phyloP scores from a whole-genome alignment of 257 asterid species.

The Misopates orontium region DNA sequence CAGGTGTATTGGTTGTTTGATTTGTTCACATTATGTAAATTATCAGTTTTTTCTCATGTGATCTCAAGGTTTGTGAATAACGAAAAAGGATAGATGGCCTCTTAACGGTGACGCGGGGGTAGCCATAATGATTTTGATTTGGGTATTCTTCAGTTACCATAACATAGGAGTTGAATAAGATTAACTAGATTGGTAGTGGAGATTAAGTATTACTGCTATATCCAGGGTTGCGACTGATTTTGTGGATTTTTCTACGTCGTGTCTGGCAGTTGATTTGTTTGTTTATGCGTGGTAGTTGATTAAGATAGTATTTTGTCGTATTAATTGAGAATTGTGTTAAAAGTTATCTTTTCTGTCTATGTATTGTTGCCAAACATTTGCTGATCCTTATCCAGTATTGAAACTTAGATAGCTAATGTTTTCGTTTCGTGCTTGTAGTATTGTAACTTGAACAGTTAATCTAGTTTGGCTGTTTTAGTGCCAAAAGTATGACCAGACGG shows the following conservation, averaged over 20 bases:
- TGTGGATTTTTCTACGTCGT: too few relatives aligned
- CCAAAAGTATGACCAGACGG: background rate
- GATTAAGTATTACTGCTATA: constrained; percentile 56
- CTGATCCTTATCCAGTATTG: background rate
- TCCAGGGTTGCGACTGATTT: too few relatives aligned
- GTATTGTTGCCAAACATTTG: background rate
- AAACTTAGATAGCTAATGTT: background rate
- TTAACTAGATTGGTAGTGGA: too few relatives aligned
- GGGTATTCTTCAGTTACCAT: too few relatives aligned
- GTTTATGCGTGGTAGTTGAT: background rate
- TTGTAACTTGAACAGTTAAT: background rate
- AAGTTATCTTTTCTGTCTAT: background rate
- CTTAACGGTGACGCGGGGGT: too few relatives aligned
- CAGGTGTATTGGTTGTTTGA: too few relatives aligned
- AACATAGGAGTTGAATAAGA: constrained; percentile 52
- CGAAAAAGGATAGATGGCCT: too few relatives aligned
- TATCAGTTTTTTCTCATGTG: too few relatives aligned
- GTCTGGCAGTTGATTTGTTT: too few relatives aligned
- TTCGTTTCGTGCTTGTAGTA: background rate
- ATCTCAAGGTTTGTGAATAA: too few relatives aligned
- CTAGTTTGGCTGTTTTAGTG: background rate
- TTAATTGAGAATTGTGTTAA: background rate
- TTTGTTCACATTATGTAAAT: too few relatives aligned
- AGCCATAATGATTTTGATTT: too few relatives aligned
- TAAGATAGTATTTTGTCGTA: background rate